Conservation (phyloP, 2,329 filamentous ascomycete genomes). For the Apiospora hydei region DNA sequence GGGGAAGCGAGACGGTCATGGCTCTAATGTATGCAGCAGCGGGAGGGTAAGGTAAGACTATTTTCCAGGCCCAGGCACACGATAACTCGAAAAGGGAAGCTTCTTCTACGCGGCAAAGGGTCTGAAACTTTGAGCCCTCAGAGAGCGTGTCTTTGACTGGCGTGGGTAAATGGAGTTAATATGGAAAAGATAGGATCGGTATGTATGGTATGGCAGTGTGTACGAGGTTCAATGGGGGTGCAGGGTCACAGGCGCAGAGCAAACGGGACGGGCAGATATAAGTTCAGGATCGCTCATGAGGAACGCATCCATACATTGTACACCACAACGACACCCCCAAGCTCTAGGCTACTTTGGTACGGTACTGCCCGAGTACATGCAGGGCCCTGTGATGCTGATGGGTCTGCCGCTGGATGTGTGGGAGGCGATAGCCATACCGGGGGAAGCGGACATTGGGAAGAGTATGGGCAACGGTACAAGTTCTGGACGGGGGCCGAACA, state of each 20-base stretch:
- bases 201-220: conserved; percentile 43
- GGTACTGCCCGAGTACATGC: conserved; percentile 30
- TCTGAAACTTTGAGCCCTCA: conserved; percentile 40
- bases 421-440: conserved; percentile 29
- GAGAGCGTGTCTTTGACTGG: conserved; percentile 46
- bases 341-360: conserved; percentile 19
- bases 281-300: conserved; percentile 41
- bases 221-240: conserved; percentile 45
- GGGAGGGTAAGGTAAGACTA: conserved; percentile 6
- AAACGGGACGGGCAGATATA: conserved; percentile 44
- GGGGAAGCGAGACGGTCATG: conserved; percentile 60
- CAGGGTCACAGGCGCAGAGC: conserved; percentile 39
- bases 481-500: conserved; percentile 33
- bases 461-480: conserved; percentile 33
- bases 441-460: conserved; percentile 24
- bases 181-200: conserved; percentile 43
- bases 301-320: conserved; percentile 28
- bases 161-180: conserved; percentile 53
- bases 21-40: conserved; percentile 35
- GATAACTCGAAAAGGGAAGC: conserved; percentile 28
- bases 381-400: conserved; percentile 27
- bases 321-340: conserved; percentile 11
- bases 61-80: conserved; percentile 23
- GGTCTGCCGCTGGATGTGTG: conserved; percentile 28
- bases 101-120: conserved; percentile 37